These are phyloP conservation scores for Trichoderma asperelloides DNA, from an alignment of 495 filamentous ascomycete species.

Conservation along the genomic window DNA sequence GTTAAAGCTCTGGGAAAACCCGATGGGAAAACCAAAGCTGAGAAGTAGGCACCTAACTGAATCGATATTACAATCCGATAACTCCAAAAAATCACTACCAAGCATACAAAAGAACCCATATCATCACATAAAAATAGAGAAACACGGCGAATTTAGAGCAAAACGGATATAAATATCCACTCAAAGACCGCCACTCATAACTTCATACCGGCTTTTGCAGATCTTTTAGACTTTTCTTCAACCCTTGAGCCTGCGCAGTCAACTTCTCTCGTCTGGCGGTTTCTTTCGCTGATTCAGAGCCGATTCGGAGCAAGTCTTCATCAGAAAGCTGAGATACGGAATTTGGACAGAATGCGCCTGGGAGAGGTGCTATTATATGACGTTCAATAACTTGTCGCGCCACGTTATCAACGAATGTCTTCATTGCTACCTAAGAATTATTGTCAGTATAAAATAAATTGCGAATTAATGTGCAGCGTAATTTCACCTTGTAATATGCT, in stretches of 20 bases:
- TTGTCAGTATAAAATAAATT: background rate
- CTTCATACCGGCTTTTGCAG: background rate
- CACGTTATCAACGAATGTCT: slow-evolving; percentile 34
- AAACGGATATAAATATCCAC: background rate
- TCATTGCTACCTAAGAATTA: slow-evolving; percentile 25
- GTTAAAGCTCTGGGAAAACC: slow-evolving; percentile 2
- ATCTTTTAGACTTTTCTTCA: slow-evolving; percentile 3
- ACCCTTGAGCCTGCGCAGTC: background rate
- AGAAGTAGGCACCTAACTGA: background rate
- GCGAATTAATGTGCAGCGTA: too few relatives aligned
- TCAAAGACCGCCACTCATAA: background rate
- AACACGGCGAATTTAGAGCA: background rate
- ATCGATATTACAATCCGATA: background rate
- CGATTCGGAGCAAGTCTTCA: slow-evolving; percentile 12
- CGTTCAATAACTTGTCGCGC: slow-evolving; percentile 32
- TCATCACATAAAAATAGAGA: background rate
- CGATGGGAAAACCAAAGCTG: slow-evolving; percentile 2
- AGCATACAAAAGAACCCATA: background rate
- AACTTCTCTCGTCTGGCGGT: background rate
- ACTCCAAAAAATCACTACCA: background rate
- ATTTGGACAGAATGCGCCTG: slow-evolving; percentile 10
- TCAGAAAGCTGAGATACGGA: slow-evolving; percentile 10
- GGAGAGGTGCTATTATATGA: slow-evolving; percentile 16
- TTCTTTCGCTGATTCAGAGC: slow-evolving; percentile 10
- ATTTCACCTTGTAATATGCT: slow-evolving; percentile 26